Base-by-base conservation (phyloP, 495 filamentous ascomycete genomes). In the Aspergillus panamensis region DNA sequence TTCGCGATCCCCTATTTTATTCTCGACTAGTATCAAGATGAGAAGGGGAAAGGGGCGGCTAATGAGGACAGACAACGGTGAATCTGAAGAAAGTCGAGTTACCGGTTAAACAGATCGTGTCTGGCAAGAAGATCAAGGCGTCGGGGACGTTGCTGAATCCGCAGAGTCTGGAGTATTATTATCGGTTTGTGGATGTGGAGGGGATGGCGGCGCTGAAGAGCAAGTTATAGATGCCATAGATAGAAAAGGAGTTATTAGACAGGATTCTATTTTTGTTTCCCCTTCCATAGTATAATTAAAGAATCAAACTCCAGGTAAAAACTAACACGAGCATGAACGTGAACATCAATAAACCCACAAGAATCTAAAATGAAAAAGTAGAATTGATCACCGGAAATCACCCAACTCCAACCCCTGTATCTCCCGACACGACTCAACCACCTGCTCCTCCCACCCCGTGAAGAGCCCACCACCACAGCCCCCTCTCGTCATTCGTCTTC, bases 1-100 rank as follows among this genome's bases (percentile, higher is more conserved):
- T 19, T 7, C 17, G 16, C 8, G 14, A 49, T 17, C 30, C 9
- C 42, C 59, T 35, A 37, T 8, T 40, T 56, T 59, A n/a, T 21
- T 47, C 39, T 53, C n/a, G 32, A 32, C 35, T 57, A 8, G 1
- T 13, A 16, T 6, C 4, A 16, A 29, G 20, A 30, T 30, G 12
- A 1, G 42, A 45, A 29, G 42, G 43, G 31, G 59, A 43, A 6
- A 25, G n/a, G 13, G 42, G 3, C 14, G 30, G 44, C 43, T 49
- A 54, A 63, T 14, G 37, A n/a, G 3, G 32, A 65, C 61, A 90
- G 86, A 88, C 84, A 1, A 92, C 90, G 6, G 84, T 94, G 53
- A 94, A 92, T 69, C 67, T 88, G 17, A 94, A 92, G 67, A 94
- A 94, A 69, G 89, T 94, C 19, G 90, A 94, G 65, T 66, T 94